Conservation (phyloP, 73 alveolate genomes). For the Symbiodinium natans region DNA sequence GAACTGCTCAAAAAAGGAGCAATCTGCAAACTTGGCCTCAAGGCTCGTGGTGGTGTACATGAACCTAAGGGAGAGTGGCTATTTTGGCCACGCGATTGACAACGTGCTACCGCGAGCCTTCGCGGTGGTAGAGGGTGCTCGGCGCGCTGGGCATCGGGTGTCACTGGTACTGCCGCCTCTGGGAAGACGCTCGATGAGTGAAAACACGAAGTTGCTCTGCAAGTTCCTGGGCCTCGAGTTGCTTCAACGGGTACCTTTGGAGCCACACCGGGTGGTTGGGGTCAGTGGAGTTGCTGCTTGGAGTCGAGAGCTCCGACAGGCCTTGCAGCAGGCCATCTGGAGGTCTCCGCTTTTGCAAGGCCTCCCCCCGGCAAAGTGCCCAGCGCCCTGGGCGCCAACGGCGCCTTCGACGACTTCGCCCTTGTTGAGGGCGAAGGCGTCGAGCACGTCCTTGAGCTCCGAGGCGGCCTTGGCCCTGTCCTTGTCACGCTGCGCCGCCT, state of each 20-base stretch:
- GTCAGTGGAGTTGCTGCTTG: constrained; percentile 69
- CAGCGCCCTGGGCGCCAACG: neutral
- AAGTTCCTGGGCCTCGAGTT: constrained; percentile 40
- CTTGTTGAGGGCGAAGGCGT: neutral
- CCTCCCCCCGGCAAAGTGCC: neutral
- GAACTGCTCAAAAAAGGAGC: neutral
- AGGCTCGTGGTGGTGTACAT: constrained; percentile 41
- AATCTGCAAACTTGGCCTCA: neutral
- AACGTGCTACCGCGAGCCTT: constrained; percentile 59
- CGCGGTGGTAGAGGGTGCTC: constrained; percentile 21
- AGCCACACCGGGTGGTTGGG: constrained; percentile 67
- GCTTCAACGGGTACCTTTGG: constrained; percentile 28
- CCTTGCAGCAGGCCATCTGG: constrained; percentile 44
- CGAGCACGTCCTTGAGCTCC: neutral
- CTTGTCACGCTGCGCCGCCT: neutral
- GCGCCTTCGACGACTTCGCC: neutral
- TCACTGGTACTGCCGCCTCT: constrained; percentile 56
- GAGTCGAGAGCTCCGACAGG: constrained; percentile 40
- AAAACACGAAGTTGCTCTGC: constrained; percentile 52
- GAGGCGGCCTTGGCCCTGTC: too few species aligned
- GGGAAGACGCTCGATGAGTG: constrained; percentile 74
- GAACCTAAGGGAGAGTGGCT: constrained; percentile 72
- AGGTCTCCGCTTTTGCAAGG: neutral
- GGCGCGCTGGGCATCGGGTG: constrained; percentile 20
- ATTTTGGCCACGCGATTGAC: constrained; percentile 77